Conservation (phyloP, 345 rosid species). For the Rhodamnia argentea region DNA sequence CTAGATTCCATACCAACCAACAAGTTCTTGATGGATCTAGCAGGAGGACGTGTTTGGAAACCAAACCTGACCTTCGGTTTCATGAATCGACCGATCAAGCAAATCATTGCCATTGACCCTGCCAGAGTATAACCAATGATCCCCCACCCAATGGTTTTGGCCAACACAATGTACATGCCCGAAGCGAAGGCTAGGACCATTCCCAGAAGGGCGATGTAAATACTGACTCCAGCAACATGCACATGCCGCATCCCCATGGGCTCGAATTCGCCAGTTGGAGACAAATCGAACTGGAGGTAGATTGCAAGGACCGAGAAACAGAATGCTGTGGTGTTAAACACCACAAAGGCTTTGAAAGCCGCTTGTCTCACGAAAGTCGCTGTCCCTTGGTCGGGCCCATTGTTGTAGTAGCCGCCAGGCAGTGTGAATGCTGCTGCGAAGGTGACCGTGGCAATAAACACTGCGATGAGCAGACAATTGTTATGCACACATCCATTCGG, state of each 20-base stretch:
- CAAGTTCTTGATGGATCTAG: background rate
- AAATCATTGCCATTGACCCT: background rate
- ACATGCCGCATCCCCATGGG: background rate
- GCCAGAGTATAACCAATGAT: background rate
- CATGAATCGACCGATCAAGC: background rate
- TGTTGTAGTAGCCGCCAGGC: constrained; percentile 8
- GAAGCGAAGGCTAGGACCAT: constrained; percentile 10
- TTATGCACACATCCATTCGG: background rate
- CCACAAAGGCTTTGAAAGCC: background rate
- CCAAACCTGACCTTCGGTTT: background rate
- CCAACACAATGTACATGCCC: constrained; percentile 7
- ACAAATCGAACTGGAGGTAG: constrained; percentile 1
- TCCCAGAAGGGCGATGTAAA: constrained; percentile 3
- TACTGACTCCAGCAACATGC: background rate
- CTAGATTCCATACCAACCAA: background rate
- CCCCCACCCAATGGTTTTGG: background rate
- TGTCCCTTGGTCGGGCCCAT: background rate
- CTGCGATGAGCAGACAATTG: constrained; percentile 10
- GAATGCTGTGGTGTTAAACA: constrained; percentile 5
- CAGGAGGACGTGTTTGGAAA: background rate
- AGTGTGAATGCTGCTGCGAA: constrained; percentile 10
- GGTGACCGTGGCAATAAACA: constrained; percentile 11
- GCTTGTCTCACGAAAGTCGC: background rate
- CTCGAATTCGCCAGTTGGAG: constrained; percentile 2
- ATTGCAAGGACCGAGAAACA: constrained; percentile 6